Conservation (phyloP, 306 rosid species). For the Chamaecrista fasciculata region DNA sequence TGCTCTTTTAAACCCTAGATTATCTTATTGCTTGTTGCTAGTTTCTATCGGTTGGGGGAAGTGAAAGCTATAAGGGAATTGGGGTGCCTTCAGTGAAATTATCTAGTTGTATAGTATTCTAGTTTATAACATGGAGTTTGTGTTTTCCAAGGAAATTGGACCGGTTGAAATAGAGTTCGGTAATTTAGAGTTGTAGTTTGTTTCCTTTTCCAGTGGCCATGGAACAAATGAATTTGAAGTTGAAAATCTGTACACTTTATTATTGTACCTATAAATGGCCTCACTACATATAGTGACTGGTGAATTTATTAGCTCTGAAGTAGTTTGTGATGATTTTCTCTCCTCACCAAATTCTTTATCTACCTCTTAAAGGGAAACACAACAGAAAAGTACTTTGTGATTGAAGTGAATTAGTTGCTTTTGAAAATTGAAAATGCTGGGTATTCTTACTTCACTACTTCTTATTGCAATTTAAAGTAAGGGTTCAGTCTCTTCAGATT, state of each 20-base stretch:
- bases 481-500: slow-evolving; percentile 10
- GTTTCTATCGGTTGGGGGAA: not conserved
- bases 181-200: not conserved
- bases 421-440: not conserved
- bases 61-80: not conserved
- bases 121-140: not conserved
- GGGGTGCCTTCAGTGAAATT: slow-evolving; percentile 9
- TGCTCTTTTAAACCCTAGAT: slow-evolving; percentile 42
- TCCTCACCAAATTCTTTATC: not conserved
- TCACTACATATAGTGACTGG: not conserved
- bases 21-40: not conserved
- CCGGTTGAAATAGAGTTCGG: not conserved
- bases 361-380: not conserved
- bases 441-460: not conserved
- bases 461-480: slow-evolving; percentile 19
- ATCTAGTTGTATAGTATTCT: slow-evolving; percentile 1
- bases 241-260: not conserved
- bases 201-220: not conserved
- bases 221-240: not conserved
- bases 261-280: not conserved
- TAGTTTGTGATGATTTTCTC: not conserved
- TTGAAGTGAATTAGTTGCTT: not conserved
- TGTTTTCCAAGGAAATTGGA: not conserved
- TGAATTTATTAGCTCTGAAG: not conserved
- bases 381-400: not conserved